Evolutionary conservation across 192 early-diverging fungal genomes (phyloP), one percentile per base, ranked within the genome.

Genomic region (Backusella sp.): DNA sequence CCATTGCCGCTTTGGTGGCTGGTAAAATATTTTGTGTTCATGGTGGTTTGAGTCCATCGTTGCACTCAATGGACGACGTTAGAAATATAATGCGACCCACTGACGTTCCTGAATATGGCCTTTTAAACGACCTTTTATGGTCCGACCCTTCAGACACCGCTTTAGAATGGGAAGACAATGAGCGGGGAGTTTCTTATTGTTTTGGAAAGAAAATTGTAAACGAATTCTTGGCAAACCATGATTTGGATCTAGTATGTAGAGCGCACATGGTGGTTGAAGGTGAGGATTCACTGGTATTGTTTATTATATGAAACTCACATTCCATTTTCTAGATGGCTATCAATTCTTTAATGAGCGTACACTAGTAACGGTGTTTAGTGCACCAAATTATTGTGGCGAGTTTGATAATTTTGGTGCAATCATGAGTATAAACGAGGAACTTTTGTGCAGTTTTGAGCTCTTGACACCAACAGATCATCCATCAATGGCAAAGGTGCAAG

Each of bases 301-400:
- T 32, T 32, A 32, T 21, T 21, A 21, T 21, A 28, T 6, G 8
- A 28, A 19, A 17, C 26, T 66, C 17, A 28, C 5, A 19, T 35
- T 21, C 8, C 53, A 56, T 66, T 23, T 32, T 66, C 2, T 6
- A 80, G 97, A 99, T 83, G 97, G 97, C n/a, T 99, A 99, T 81
- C 96, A 99, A 85, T 99, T 99, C 83, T 99, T 99, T 88, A 95
- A 95, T 56, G 95, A 98, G 82, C 89, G 96, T 35, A 92, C 95
- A 77, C 85, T 99, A 26, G 97, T 98, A 34, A 98, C 97, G 5
- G 83, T 98, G 75, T 98, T 98, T 81, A 94, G 92, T 21, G 96
- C 77, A 11, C 96, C 96, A 19, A 97, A 97, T 80, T 98, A 97
- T 76, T 98, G 96, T 77, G 74, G 79, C 37, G 79, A 80, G 69